These are phyloP conservation scores for Apiotrichum gamsii DNA, from an alignment of 1,284 basidiomycete genomes.

Conservation along the genomic window DNA sequence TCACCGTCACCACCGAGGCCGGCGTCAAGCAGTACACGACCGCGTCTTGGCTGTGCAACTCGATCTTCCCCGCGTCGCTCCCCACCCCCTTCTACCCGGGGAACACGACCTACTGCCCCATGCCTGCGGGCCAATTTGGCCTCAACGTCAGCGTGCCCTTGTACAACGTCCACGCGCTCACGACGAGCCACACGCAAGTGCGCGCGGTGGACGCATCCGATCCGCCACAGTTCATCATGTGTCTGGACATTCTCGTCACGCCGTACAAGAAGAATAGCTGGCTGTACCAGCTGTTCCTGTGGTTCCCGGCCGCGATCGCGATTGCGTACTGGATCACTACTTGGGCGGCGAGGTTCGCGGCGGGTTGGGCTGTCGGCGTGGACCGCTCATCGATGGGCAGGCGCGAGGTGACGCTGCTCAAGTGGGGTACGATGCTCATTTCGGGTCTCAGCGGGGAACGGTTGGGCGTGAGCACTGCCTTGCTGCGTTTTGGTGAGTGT, in stretches of 20 bases:
- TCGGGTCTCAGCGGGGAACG: slow-evolving; percentile 88
- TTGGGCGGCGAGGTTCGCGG: slow-evolving; percentile 69
- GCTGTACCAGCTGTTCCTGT: slow-evolving; percentile 69
- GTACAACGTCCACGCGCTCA: slow-evolving; percentile 63
- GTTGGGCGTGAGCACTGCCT: slow-evolving; percentile 71
- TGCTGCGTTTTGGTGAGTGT: slow-evolving; percentile 75
- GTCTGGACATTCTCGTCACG: slow-evolving; percentile 71
- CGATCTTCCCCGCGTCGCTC: slow-evolving; percentile 64
- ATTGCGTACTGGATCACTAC: slow-evolving; percentile 75
- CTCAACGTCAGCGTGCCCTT: slow-evolving; percentile 72
- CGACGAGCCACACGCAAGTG: slow-evolving; percentile 75
- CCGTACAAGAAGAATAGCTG: slow-evolving; percentile 64
- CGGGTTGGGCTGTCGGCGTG: slow-evolving; percentile 59
- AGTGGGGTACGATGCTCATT: slow-evolving; percentile 78
- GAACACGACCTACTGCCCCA: slow-evolving; percentile 63
- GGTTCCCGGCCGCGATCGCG: slow-evolving; percentile 69
- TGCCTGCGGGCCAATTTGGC: slow-evolving; percentile 68
- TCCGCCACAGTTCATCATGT: slow-evolving; percentile 66
- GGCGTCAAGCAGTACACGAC: slow-evolving; percentile 67
- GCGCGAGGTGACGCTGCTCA: slow-evolving; percentile 38
- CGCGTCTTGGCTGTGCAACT: slow-evolving; percentile 65
- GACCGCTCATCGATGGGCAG: slow-evolving; percentile 17
- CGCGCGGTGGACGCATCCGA: slow-evolving; percentile 75
- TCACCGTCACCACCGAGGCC: slow-evolving; percentile 70
- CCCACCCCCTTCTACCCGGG: slow-evolving; percentile 45